Percentiles rank a stretch among this genome's conserved stretches.
Evolutionary conservation across 2,329 filamentous ascomycete species (phyloP).

Genomic region (Exserohilum rostratum): DNA sequence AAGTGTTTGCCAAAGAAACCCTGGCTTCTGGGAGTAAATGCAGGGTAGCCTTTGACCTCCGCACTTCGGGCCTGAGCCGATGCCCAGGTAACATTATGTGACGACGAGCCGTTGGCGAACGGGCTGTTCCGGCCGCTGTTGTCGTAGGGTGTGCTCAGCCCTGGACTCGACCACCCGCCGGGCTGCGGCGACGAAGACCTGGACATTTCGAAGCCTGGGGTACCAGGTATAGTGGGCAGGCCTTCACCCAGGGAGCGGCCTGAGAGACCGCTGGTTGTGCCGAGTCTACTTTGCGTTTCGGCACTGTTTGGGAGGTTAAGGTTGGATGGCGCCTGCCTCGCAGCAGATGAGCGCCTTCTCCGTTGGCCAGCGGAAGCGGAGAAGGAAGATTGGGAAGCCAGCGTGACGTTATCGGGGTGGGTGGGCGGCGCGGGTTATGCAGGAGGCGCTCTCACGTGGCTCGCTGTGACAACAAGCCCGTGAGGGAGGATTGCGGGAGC

Average conservation of each 20-base stretch:
- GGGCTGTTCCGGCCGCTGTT: constrained; percentile 73
- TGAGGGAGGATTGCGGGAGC: constrained; percentile 17
- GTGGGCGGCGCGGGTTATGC: constrained; percentile 34
- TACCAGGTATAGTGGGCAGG: constrained; percentile 48
- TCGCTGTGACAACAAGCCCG: constrained; percentile 22
- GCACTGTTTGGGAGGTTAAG: constrained; percentile 39
- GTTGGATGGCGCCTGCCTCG: constrained; percentile 39
- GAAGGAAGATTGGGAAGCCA: constrained; percentile 48
- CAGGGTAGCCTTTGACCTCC: constrained; percentile 75
- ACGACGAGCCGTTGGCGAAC: constrained; percentile 55
- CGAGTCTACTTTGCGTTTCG: constrained; percentile 34
- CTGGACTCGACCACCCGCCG: constrained; percentile 88
- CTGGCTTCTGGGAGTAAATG: constrained; percentile 79
- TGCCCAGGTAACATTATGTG: constrained; percentile 75
- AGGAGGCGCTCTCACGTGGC: constrained; percentile 29
- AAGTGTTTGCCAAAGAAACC: constrained; percentile 88
- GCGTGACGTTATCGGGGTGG: constrained; percentile 38
- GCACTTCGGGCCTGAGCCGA: constrained; percentile 78
- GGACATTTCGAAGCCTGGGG: constrained; percentile 66
- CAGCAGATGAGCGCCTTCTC: constrained; percentile 49
- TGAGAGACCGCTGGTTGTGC: constrained; percentile 42
- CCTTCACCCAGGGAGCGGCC: constrained; percentile 40
- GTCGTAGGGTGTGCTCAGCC: constrained; percentile 68
- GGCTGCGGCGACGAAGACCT: constrained; percentile 85
- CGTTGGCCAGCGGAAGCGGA: constrained; percentile 48